Evolutionary conservation across 2,329 filamentous ascomycete species (phyloP), one percentile per base, ranked within the genome.

Genomic region (Raffaelea ambrosiae): DNA sequence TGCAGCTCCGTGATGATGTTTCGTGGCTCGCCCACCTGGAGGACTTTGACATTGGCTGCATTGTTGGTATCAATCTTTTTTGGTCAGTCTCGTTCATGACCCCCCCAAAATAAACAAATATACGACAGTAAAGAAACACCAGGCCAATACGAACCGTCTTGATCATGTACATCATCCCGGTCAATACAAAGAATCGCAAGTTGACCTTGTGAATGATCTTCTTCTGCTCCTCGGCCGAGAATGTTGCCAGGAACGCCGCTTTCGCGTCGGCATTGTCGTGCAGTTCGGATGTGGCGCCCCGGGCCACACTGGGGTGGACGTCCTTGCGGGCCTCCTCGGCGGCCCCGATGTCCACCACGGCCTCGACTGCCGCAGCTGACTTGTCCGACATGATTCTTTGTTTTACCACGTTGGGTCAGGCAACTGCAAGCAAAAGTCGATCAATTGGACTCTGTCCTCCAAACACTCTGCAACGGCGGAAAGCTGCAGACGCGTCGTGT

Each of bases 181-280:
- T 67, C 8, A 70, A 54, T 16, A 61, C 51, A 5, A 66, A 49
- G 47, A 69, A 67, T 10, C 60, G 56, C 42, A 54, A 48, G 44
- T 69, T 61, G 4, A 71, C 66, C 51, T 70, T 71, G 43, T 58
- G 54, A 59, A 66, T 65, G 50, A 70, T 66, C 1, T 53, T 49
- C 29, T 57, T 59, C 43, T 67, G 66, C 43, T 70, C 66, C 42
- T 63, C 61, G 0, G 60, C 58, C 7, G 59, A 63, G 49, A 70
- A 70, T 1, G 62, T 59, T 2, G 61, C 59, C 3, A 70, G 58
- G 43, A 70, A 68, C 9, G 48, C 54, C 3, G 52, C 44, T 16
- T 19, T 57, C 45, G 49, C 57, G 21, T 57, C 57, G 7, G 53
- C 53, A 20, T 59, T 56, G 43, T 55, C 55, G 7, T 47, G 48